Conservation (phyloP, 495 filamentous ascomycete genomes). For the Trichoderma erinaceum region DNA sequence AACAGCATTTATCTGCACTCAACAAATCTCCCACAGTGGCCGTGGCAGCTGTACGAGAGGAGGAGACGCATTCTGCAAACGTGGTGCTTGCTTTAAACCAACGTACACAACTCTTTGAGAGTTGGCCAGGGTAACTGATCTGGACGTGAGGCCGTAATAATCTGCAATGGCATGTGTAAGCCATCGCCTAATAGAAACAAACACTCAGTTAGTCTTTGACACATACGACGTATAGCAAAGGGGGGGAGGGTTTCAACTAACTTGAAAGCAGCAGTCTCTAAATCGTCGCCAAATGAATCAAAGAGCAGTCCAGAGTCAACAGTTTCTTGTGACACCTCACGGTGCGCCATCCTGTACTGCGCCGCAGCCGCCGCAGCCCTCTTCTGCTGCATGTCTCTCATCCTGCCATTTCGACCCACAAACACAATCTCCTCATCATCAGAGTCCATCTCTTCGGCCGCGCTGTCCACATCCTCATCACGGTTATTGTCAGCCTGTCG, state of each 20-base stretch:
- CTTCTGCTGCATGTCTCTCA: conserved; percentile 46
- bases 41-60: conserved; percentile 42
- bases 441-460: conserved; percentile 46
- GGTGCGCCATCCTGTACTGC: conserved; percentile 33
- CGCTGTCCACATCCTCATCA: conserved; percentile 44
- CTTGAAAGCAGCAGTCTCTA: conserved; percentile 70
- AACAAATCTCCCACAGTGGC: conserved; percentile 59
- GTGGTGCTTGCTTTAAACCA: conserved; percentile 50
- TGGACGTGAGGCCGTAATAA: conserved; percentile 87
- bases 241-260: conserved; percentile 39
- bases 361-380: conserved; percentile 20
- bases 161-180: conserved; percentile 86
- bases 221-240: conserved; percentile 17
- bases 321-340: conserved; percentile 44
- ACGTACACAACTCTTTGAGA: conserved; percentile 82
- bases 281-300: conserved; percentile 64
- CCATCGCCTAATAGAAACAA: conserved; percentile 59
- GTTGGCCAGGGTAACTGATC: conserved; percentile 69
- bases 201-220: conserved; percentile 23
- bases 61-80: conserved; percentile 24
- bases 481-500: conserved; percentile 9
- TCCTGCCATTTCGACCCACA: conserved; percentile 69
- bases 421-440: conserved; percentile 94
- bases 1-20: conserved; percentile 10
- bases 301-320: conserved; percentile 71